These are phyloP conservation scores for Drechslerella stenobrocha DNA, from an alignment of 2,329 filamentous ascomycete genomes.

Conservation along the genomic window DNA sequence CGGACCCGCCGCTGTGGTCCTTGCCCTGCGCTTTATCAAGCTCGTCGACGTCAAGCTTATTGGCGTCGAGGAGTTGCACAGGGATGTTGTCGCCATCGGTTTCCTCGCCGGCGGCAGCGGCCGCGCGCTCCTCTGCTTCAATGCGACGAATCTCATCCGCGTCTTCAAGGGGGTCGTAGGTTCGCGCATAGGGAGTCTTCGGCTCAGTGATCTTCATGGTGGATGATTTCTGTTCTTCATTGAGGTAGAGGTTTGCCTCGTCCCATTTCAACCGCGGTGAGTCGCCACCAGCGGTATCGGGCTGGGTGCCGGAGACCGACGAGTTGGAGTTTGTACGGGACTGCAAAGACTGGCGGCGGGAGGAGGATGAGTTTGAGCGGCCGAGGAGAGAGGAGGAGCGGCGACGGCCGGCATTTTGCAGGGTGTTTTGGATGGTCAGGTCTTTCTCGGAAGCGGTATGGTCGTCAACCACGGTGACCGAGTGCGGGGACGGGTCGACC, in stretches of 20 bases:
- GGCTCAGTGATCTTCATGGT: conserved; percentile 99
- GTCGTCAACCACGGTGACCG: conserved; percentile 27
- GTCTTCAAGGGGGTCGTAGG: conserved; percentile 87
- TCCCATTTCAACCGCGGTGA: conserved; percentile 92
- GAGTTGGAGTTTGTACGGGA: conserved; percentile 56
- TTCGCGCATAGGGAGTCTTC: conserved; percentile 92
- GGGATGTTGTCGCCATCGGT: conserved; percentile 52
- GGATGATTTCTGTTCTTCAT: conserved; percentile 89
- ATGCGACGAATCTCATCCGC: conserved; percentile 69
- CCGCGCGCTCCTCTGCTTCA: conserved; percentile 68
- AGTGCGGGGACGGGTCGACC: conserved; percentile 3
- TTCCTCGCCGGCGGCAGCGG: conserved; percentile 70
- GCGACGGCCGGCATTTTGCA: conserved; percentile 87
- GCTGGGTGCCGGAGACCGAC: conserved; percentile 58
- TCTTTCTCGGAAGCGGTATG: conserved; percentile 67
- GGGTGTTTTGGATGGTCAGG: conserved; percentile 88
- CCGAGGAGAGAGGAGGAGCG: conserved; percentile 76
- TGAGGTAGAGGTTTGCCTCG: conserved; percentile 94
- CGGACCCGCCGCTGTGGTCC: conserved; percentile 34
- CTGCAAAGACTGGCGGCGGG: conserved; percentile 70
- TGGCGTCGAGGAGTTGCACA: conserved; percentile 48
- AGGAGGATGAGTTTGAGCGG: conserved; percentile 61
- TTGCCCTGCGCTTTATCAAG: conserved; percentile 45
- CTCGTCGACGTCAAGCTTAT: conserved; percentile 44
- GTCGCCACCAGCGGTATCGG: conserved; percentile 59